Evolutionary conservation across 2,329 filamentous ascomycete species (phyloP).

Genomic region (Sclerotiophoma versabilis): DNA sequence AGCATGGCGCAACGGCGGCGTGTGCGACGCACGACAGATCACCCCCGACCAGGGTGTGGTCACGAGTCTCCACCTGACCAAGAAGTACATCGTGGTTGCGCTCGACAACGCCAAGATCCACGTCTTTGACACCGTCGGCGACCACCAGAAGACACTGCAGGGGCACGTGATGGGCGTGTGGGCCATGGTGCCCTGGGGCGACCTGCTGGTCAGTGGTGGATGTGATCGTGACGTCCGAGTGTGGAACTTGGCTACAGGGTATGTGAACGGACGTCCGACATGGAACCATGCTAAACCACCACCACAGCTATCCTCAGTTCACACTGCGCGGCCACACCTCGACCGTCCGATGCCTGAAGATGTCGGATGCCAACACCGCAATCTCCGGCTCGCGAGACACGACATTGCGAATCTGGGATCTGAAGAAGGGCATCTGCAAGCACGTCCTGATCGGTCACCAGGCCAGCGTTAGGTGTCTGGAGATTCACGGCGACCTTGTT

Average conservation of each 20-base stretch:
- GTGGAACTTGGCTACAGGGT: conserved; percentile 95
- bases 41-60: conserved; percentile 97
- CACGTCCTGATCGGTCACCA: conserved; percentile 95
- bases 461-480: conserved; percentile 91
- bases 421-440: conserved; percentile 83
- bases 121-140: conserved; percentile 91
- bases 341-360: conserved; percentile 95
- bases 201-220: conserved; percentile 91
- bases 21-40: conserved; percentile 82
- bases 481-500: conserved; percentile 94
- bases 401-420: conserved; percentile 93
- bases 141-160: conserved; percentile 85
- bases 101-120: conserved; percentile 99
- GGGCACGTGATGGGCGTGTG: conserved; percentile 99
- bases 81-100: conserved; percentile 96
- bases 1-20: conserved; percentile 93
- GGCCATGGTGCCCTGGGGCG: conserved; percentile 99
- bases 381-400: conserved; percentile 97
- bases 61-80: conserved; percentile 90
- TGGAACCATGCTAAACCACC: conserved; percentile 14
- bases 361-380: conserved; percentile 91
- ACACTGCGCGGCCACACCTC: conserved; percentile 94
- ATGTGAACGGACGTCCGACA: conserved; percentile 44
- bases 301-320: conserved; percentile 39
- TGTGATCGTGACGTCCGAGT: conserved; percentile 97